Evolutionary conservation across 1,284 basidiomycete genomes (phyloP).

Genomic region (Melampsora larici-populina): DNA sequence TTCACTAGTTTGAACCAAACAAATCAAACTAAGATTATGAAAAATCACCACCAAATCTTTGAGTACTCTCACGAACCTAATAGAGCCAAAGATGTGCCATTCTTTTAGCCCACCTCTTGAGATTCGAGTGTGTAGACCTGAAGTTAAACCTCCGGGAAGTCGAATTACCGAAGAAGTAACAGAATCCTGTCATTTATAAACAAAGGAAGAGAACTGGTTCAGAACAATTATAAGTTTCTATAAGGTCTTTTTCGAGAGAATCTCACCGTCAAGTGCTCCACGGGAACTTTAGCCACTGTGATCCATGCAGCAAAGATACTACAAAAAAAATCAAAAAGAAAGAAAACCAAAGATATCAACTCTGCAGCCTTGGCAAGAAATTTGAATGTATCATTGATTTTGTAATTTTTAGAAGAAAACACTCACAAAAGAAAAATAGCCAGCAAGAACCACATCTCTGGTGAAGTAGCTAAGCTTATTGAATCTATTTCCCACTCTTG

Average conservation of each 20-base stretch:
- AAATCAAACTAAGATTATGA: not conserved
- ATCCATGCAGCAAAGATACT: slow-evolving; percentile 27
- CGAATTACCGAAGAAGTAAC: slow-evolving; percentile 28
- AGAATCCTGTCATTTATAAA: not conserved
- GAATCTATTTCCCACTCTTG: slow-evolving; percentile 14
- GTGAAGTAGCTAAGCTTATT: not conserved
- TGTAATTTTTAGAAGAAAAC: not conserved
- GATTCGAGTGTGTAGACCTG: slow-evolving; percentile 41
- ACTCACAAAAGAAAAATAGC: slow-evolving; percentile 22
- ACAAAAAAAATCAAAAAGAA: not conserved
- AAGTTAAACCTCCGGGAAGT: slow-evolving; percentile 39
- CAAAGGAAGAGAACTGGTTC: not conserved
- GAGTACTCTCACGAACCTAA: slow-evolving; percentile 27
- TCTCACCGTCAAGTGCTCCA: slow-evolving; percentile 21
- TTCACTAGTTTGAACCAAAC: slow-evolving; percentile 58
- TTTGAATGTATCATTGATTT: not conserved
- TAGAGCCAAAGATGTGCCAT: slow-evolving; percentile 43
- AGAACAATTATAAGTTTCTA: not conserved
- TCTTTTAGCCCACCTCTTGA: slow-evolving; percentile 33
- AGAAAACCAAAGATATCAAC: no score
- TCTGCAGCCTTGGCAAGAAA: not conserved
- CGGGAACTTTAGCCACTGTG: slow-evolving; percentile 28
- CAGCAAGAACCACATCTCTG: slow-evolving; percentile 27
- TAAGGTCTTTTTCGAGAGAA: not conserved
- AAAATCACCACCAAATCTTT: not conserved